phyloP scores from a whole-genome alignment of 805 yeast species.

The Isabelozyma pseudorhagii region DNA sequence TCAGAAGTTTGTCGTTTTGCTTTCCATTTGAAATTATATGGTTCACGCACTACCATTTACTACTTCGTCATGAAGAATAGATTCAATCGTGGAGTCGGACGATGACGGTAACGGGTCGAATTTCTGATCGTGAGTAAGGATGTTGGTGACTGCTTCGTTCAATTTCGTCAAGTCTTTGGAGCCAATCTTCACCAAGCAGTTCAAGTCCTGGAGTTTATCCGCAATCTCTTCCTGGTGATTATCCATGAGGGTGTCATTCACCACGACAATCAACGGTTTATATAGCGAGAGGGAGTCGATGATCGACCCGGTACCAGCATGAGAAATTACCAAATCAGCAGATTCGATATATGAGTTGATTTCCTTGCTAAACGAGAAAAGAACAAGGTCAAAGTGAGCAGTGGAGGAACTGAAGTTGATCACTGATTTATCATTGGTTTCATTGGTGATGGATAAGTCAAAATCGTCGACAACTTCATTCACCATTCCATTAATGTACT shows the following conservation, averaged over 20 bases:
- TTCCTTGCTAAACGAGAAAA: constrained; percentile 26
- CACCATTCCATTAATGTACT: constrained; percentile 16
- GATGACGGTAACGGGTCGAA: background rate
- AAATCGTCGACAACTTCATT: constrained; percentile 7
- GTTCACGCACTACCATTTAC: background rate
- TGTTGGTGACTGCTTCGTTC: background rate
- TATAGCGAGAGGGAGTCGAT: constrained; percentile 63
- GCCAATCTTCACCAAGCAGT: background rate
- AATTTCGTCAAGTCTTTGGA: background rate
- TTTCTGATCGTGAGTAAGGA: background rate
- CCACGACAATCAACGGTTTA: constrained; percentile 65
- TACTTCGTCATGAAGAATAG: background rate
- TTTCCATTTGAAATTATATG: background rate
- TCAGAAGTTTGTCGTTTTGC: too few species aligned
- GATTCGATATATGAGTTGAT: constrained; percentile 34
- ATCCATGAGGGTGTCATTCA: constrained; percentile 73
- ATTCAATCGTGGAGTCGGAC: background rate
- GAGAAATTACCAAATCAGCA: constrained; percentile 71
- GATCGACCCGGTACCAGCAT: constrained; percentile 91
- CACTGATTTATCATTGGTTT: background rate
- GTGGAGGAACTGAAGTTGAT: constrained; percentile 1
- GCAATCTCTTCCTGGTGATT: constrained; percentile 86
- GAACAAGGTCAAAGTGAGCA: constrained; percentile 11
- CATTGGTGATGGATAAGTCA: constrained; percentile 4
- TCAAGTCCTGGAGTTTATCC: constrained; percentile 4